Evolutionary conservation across 768 basidiomycete genomes (phyloP).

Genomic region (Auricularia heimuer): DNA sequence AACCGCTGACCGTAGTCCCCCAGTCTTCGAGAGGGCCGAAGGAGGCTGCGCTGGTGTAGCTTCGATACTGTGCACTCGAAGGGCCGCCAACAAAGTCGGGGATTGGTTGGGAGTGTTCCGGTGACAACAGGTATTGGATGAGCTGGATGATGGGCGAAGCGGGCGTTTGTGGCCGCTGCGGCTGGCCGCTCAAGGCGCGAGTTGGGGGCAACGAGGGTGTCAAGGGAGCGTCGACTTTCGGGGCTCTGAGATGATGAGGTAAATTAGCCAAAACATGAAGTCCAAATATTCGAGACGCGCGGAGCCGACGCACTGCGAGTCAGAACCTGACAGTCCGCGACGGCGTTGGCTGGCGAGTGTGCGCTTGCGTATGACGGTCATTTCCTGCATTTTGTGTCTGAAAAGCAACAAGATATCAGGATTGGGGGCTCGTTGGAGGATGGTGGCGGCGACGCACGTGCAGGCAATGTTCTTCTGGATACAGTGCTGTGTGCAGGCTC

Average conservation of each 20-base stretch:
- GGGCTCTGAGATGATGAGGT: conserved; percentile 33
- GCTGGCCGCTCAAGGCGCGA: background rate
- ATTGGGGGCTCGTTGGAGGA: background rate
- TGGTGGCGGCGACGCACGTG: conserved; percentile 52
- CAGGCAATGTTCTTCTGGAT: conserved; percentile 81
- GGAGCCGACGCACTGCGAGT: conserved; percentile 35
- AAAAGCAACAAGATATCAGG: background rate
- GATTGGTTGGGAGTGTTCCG: conserved; percentile 41
- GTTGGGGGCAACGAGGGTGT: conserved; percentile 5
- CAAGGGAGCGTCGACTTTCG: conserved; percentile 3
- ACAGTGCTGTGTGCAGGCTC: conserved; percentile 50
- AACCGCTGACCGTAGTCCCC: conserved; percentile 59
- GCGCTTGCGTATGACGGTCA: conserved; percentile 78
- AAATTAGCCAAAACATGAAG: background rate
- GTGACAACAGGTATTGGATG: conserved; percentile 63
- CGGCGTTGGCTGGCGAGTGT: conserved; percentile 44
- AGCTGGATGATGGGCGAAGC: conserved; percentile 53
- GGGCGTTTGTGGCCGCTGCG: background rate
- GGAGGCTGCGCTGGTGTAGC: conserved; percentile 1
- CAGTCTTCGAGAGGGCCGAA: conserved; percentile 34
- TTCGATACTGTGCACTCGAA: background rate
- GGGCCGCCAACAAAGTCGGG: background rate
- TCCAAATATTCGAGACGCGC: conserved; percentile 19
- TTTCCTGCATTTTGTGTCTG: conserved; percentile 76
- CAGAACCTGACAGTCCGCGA: conserved; percentile 45